Base-by-base conservation (phyloP, 805 yeast species). In the Martiniozyma abietophila region DNA sequence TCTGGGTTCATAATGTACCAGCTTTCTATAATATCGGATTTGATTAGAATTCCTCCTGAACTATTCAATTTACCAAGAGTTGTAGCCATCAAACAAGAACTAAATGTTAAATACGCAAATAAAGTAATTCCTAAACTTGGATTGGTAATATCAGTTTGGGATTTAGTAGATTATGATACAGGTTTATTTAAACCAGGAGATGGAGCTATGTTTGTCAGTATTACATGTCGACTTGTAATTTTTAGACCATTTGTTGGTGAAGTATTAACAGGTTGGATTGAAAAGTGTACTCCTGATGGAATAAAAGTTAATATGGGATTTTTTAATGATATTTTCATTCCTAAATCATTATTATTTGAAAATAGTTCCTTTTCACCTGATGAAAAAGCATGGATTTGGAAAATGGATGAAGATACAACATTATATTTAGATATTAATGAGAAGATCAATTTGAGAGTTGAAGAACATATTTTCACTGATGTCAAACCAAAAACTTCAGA, bases 321-420 rank as follows among this genome's bases (percentile, higher is more conserved):
- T 55, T 92, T 92, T 53, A 86, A 86, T 54, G 96, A 92, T 56
- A 76, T 92, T 8, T 83, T 84, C 55, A 80, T 92, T 40, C 97
- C 97, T 6, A 78, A 78, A 46, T 66, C 76, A 34, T 69, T 80
- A 63, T 58, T 92, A 28, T 92, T 92, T 53, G 96, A 88, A 39
- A 51, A 49, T 32, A 43, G 57, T 11, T 24, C 32, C 12, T 59
- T 47, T 30, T 56, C 62, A 4, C 35, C 80, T 1, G 75, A 69
- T 27, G 98, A 92, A 43, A 83, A 80, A 51, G 95, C 96, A 9
- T 92, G 98, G 98, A 77, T 88, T 27, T 92, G 98, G 98, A 42
- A 47, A 24, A 70, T 74, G 41, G 82, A 75, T 39, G 80, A 74
- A 40, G 92, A 77, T 3, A 76, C 80, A 2, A 77, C 78, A 44